Base-by-base conservation (phyloP, 352 stramenopile species). In the Paralagenidium karlingii region DNA sequence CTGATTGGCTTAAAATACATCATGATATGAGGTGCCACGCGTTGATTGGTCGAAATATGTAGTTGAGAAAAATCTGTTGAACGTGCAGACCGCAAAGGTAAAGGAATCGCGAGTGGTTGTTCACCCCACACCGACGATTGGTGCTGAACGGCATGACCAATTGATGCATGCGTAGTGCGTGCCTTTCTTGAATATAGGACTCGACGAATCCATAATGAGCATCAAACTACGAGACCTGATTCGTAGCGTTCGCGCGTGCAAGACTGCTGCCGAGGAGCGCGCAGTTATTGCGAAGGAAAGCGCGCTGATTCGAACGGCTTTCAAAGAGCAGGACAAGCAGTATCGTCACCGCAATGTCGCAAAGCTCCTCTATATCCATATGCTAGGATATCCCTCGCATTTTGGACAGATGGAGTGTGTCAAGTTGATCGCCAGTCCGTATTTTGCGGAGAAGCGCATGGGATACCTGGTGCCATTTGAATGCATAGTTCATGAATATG, bases 391-490 rank as follows among this genome's bases (percentile, higher is more conserved):
- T 61, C 94, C 96, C 37, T 98, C 91, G 40, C 95, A 99, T 64
- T 99, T 99, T 67, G 96, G 96, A 24, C 96, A 99, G 63, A 97
- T 99, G 74, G 96, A 99, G 69, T 99, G 95, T 61, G 84, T 99
- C 46, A 99, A 99, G 70, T 76, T 99, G 25, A 98, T 99, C 50
- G 96, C 96, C 10, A 98, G 88, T 31, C 94, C 91, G 21, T 89
- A 97, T 58, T 99, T 98, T 58, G 82, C 85, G n/a, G 96, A 99
- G 61, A 99, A 99, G 62, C 80, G 96, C 47, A 99, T 99, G 70
- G 96, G 94, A 40, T 99, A 99, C 51, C 62, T 99, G 25, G 93
- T 82, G 40, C 41, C 50, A 49, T 10, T 19, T 20, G n/a, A n/a
- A n/a, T n/a, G n/a, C n/a, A n/a, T n/a, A 9, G 10, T 30, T 8